phyloP scores from a whole-genome alignment of 176 grass and related monocot species.

The Zizania latifolia region DNA sequence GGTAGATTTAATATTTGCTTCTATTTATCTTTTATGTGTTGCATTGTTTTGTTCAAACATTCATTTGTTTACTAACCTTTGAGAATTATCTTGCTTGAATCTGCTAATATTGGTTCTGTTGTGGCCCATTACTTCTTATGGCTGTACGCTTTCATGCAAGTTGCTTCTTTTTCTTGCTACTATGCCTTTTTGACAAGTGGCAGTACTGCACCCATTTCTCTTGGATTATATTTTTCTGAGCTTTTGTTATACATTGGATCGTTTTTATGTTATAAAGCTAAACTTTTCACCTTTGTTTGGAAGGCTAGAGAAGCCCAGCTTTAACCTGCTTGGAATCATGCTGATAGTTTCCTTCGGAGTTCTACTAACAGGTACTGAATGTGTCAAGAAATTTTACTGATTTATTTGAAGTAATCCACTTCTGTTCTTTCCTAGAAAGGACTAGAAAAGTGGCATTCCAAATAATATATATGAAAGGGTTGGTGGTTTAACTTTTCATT shows the following conservation, averaged over 20 bases:
- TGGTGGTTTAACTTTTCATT: neutral
- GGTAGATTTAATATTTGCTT: neutral
- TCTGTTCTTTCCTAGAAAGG: neutral
- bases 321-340: conserved; percentile 90
- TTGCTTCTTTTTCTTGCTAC: neutral
- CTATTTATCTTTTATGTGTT: neutral
- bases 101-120: neutral
- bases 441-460: neutral
- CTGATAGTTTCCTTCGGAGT: conserved; percentile 80
- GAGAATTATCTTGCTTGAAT: neutral
- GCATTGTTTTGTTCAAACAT: neutral
- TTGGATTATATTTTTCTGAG: neutral
- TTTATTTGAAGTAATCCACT: neutral
- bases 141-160: neutral
- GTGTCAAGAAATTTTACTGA: neutral
- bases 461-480: conserved; percentile 1
- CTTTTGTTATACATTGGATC: neutral
- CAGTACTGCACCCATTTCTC: neutral
- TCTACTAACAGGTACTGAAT: conserved; percentile 74
- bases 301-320: conserved; percentile 94
- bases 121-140: neutral
- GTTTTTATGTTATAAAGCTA: conserved; percentile 17
- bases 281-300: conserved; percentile 22
- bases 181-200: neutral
- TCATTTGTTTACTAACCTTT: neutral